Evolutionary conservation across 805 yeast genomes (phyloP).

Genomic region (Blastobotrys americana): DNA sequence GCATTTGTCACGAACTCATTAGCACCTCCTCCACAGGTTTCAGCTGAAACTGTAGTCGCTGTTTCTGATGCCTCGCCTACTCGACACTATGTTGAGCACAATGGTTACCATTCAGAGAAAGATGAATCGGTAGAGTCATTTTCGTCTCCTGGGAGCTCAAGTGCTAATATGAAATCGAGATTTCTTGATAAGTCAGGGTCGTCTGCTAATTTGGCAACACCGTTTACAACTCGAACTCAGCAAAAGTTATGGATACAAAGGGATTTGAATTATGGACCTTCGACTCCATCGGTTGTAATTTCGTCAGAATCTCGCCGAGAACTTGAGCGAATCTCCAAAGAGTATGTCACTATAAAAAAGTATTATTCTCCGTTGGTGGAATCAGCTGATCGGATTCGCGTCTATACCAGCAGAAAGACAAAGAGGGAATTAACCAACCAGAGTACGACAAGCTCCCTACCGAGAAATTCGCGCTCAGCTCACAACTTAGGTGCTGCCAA

Average conservation of each 20-base stretch:
- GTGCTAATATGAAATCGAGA: background rate
- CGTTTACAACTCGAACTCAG: conserved; percentile 48
- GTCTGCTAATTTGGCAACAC: background rate
- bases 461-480: background rate
- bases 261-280: conserved; percentile 14
- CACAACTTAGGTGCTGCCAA: background rate
- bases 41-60: conserved; percentile 21
- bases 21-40: conserved; percentile 17
- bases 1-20: background rate
- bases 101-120: background rate
- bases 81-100: background rate
- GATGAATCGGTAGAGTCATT: background rate
- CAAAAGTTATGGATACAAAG: conserved; percentile 69
- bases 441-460: conserved; percentile 3
- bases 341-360: conserved; percentile 61
- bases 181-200: background rate
- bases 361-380: conserved; percentile 64
- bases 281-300: conserved; percentile 2
- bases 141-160: background rate
- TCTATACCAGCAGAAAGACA: background rate
- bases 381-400: conserved; percentile 45
- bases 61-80: conserved; percentile 7
- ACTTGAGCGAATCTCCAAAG: conserved; percentile 69
- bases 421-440: conserved; percentile 16
- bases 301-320: conserved; percentile 39